phyloP scores from a whole-genome alignment of 768 basidiomycete genomes.

The Pholiota microspora region DNA sequence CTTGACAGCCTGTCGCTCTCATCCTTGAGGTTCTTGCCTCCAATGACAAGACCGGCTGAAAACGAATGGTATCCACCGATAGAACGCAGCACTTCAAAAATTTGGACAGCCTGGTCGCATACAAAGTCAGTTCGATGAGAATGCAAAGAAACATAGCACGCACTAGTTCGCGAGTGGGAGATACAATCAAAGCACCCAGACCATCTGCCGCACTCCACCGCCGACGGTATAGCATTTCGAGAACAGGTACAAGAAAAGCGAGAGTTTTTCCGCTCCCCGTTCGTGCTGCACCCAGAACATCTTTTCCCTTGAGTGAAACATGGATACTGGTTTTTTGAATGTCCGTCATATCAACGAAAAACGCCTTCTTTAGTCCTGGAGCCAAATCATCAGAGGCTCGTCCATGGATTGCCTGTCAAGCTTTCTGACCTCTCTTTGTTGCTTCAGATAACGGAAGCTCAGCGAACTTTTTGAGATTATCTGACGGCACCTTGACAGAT shows the following conservation, averaged over 20 bases:
- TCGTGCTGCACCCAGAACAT: conserved; percentile 92
- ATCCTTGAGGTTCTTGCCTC: conserved; percentile 93
- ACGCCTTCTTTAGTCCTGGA: conserved; percentile 81
- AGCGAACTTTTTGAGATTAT: conserved; percentile 55
- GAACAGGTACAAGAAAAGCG: conserved; percentile 90
- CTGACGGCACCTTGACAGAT: conserved; percentile 43
- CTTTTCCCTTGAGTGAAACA: conserved; percentile 87
- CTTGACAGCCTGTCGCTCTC: conserved; percentile 83
- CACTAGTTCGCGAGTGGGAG: conserved; percentile 91
- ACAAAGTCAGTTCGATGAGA: neutral
- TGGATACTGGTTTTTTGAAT: conserved; percentile 93
- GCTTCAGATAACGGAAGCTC: conserved; percentile 76
- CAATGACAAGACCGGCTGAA: conserved; percentile 93
- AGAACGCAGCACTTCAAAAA: conserved; percentile 92
- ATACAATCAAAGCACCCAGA: conserved; percentile 87
- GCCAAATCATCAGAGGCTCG: neutral
- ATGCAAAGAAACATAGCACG: conserved; percentile 22
- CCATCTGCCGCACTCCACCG: conserved; percentile 96
- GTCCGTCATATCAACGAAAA: conserved; percentile 85
- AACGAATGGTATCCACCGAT: conserved; percentile 91
- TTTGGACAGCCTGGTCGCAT: conserved; percentile 84
- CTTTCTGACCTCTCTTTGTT: conserved; percentile 64
- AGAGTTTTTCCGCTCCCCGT: conserved; percentile 98
- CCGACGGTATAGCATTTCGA: conserved; percentile 85
- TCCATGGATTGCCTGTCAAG: neutral